Conservation (phyloP, 1,139 yeast species). For the Yamadazyma jaroonii region DNA sequence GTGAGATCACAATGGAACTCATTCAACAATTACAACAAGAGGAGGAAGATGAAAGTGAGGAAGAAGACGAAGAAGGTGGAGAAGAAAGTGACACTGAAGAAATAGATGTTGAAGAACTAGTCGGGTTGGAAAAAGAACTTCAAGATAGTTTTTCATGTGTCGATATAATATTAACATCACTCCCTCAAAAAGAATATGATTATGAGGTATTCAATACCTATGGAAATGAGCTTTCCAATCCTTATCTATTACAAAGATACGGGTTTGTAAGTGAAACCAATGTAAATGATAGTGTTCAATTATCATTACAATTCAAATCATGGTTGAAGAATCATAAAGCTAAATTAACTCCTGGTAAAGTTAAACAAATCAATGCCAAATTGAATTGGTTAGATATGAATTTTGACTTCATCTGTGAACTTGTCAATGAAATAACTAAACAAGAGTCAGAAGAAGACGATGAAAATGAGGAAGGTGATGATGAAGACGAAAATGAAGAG, state of each 20-base stretch:
- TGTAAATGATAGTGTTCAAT: conserved; percentile 53
- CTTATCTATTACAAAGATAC: conserved; percentile 65
- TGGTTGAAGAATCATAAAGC: conserved; percentile 32
- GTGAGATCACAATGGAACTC: conserved; percentile 36
- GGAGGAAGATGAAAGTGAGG: conserved; percentile 27
- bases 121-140: conserved; percentile 19
- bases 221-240: conserved; percentile 65
- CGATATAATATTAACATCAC: conserved; percentile 47
- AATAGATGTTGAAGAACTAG: conserved; percentile 14
- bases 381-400: conserved; percentile 65
- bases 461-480: conserved; percentile 15
- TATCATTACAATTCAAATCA: conserved; percentile 51
- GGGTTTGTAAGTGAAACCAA: conserved; percentile 63
- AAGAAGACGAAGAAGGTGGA: conserved; percentile 20
- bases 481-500: conserved; percentile 9
- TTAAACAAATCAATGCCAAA: conserved; percentile 39
- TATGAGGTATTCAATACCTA: conserved; percentile 73
- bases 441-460: conserved; percentile 13
- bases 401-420: conserved; percentile 40
- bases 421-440: conserved; percentile 17
- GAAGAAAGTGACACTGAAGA: conserved; percentile 23
- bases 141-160: conserved; percentile 47
- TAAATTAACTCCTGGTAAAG: conserved; percentile 19
- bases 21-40: conserved; percentile 26
- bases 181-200: conserved; percentile 37